Conservation (phyloP, 2,329 filamentous ascomycete genomes). For the Fusarium sp. region DNA sequence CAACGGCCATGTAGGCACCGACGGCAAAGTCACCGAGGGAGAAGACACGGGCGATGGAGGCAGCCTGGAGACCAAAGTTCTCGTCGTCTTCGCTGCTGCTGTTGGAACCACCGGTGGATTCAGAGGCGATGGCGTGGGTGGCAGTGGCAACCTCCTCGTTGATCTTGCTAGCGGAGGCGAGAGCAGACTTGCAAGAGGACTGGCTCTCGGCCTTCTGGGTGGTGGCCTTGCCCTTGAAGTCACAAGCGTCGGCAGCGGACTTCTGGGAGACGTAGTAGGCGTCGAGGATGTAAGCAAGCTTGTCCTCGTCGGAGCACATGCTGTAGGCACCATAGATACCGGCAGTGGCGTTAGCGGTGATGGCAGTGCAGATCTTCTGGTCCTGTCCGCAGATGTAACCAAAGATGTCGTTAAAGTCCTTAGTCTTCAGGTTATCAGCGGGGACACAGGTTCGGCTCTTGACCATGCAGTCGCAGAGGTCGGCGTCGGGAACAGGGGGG, state of each 20-base stretch:
- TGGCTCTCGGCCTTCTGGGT: conserved; percentile 59
- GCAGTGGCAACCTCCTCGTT: conserved; percentile 59
- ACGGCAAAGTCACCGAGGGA: conserved; percentile 58
- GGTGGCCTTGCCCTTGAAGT: conserved; percentile 74
- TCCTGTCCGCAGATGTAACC: conserved; percentile 73
- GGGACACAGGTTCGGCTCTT: conserved; percentile 77
- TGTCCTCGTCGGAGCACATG: conserved; percentile 76
- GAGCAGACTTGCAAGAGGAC: conserved; percentile 64
- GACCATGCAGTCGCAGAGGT: conserved; percentile 89
- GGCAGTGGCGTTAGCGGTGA: conserved; percentile 71
- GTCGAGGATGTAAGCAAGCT: conserved; percentile 79
- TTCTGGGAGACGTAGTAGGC: conserved; percentile 72
- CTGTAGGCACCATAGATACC: conserved; percentile 80
- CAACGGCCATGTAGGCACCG: conserved; percentile 62
- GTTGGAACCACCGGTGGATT: conserved; percentile 39
- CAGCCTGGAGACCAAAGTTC: conserved; percentile 51
- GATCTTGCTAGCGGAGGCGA: conserved; percentile 70
- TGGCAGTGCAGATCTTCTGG: conserved; percentile 69
- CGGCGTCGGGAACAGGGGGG: conserved; percentile 81
- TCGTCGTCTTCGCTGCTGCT: conserved; percentile 32
- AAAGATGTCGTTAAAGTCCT: conserved; percentile 76
- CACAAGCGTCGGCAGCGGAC: conserved; percentile 66
- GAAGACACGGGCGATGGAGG: conserved; percentile 52
- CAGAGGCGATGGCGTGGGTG: conserved; percentile 48
- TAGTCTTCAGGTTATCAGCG: conserved; percentile 62